phyloP scores from a whole-genome alignment of 768 basidiomycete species.

The Trichaptum fuscoviolaceum region DNA sequence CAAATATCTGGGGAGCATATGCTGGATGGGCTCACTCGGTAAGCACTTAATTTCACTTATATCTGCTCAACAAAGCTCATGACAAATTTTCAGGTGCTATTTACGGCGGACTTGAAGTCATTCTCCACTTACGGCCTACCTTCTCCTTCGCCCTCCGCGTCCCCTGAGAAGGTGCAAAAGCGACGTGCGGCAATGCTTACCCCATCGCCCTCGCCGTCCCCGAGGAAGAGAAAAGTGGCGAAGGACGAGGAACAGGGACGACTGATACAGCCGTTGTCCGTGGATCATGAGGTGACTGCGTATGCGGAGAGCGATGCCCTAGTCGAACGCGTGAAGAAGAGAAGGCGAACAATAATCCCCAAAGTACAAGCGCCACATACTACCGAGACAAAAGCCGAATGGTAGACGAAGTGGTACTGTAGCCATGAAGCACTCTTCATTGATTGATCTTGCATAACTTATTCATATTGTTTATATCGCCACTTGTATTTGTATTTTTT shows the following conservation, averaged over 20 bases:
- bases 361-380: background rate
- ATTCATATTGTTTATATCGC: background rate
- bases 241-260: background rate
- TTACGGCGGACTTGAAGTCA: slow-evolving; percentile 67
- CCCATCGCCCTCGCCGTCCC: slow-evolving; percentile 26
- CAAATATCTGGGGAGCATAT: slow-evolving; percentile 70
- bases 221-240: slow-evolving; percentile 25
- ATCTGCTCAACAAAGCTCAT: background rate
- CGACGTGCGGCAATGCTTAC: slow-evolving; percentile 16
- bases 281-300: background rate
- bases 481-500: background rate
- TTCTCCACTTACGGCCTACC: slow-evolving; percentile 57
- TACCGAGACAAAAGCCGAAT: background rate
- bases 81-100: slow-evolving; percentile 50
- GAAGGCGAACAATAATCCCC: slow-evolving; percentile 20
- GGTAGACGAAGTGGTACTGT: background rate
- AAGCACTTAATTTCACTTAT: slow-evolving; percentile 17
- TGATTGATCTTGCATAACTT: background rate
- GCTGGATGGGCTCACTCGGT: slow-evolving; percentile 93
- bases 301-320: slow-evolving; percentile 16
- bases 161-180: slow-evolving; percentile 15
- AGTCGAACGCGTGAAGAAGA: slow-evolving; percentile 38
- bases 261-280: background rate
- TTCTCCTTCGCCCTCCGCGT: slow-evolving; percentile 16
- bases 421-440: background rate